Percentiles rank a stretch among this genome's conserved stretches.
These are phyloP conservation scores for Aspergillus flavus DNA, from an alignment of 2,329 filamentous ascomycete species.

Conservation along the genomic window DNA sequence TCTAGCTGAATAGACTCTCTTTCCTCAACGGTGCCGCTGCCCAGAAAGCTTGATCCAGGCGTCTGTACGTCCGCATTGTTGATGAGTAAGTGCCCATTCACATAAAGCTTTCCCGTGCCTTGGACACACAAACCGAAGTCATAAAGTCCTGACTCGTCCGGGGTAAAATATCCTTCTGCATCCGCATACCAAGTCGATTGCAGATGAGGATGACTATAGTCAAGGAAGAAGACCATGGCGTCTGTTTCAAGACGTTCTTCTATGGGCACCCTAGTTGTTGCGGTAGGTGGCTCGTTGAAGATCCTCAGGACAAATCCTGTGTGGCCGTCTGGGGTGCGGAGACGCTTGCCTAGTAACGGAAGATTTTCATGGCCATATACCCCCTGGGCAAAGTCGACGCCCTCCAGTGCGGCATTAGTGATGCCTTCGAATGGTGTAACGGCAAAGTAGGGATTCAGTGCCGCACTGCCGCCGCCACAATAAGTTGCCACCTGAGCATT, in stretches of 20 bases:
- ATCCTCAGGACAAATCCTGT: conserved; percentile 62
- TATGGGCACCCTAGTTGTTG: conserved; percentile 49
- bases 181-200: conserved; percentile 32
- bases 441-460: conserved; percentile 46
- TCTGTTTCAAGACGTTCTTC: conserved; percentile 48
- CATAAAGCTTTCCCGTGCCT: conserved; percentile 64
- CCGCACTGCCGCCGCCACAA: conserved; percentile 65
- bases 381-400: conserved; percentile 56
- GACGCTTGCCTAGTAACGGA: conserved; percentile 56
- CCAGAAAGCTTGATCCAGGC: conserved; percentile 65
- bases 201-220: conserved; percentile 56
- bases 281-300: conserved; percentile 59
- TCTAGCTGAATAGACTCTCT: conserved; percentile 58
- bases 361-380: conserved; percentile 64
- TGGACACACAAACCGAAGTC: conserved; percentile 64
- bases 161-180: conserved; percentile 54
- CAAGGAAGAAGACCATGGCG: conserved; percentile 49
- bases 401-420: conserved; percentile 22
- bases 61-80: conserved; percentile 64
- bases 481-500: conserved; percentile 50
- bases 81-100: conserved; percentile 63
- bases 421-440: conserved; percentile 46
- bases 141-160: conserved; percentile 60
- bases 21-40: conserved; percentile 63
- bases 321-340: conserved; percentile 53